Base-by-base conservation (phyloP, 2,329 filamentous ascomycete species). In the Fusarium sp. region DNA sequence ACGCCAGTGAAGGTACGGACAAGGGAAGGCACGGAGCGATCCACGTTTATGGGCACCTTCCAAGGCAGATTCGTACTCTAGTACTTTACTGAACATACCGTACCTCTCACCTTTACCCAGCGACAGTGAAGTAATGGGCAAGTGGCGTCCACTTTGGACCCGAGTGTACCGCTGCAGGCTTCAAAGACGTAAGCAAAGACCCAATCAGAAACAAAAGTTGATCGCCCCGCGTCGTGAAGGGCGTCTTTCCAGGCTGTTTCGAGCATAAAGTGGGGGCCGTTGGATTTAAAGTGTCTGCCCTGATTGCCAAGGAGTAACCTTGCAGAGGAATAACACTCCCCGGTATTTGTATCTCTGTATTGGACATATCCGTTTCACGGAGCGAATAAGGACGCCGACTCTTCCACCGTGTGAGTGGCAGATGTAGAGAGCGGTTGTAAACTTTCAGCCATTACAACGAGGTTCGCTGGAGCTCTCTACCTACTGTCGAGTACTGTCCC, bases 1-100 rank as follows among this genome's bases (percentile, higher is more conserved):
- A 72, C 69, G 65, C 63, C 69, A 70, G 46, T 53, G 46, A 66
- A 52, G 56, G 60, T 52, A 54, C 50, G 40, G 62, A 62, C 62
- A 56, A 54, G 60, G 64, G 59, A 57, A 64, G 25, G 68, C 52
- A 66, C 68, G 52, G 47, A 66, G 34, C 25, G 66, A 70, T 67
- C 66, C 34, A 49, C 67, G 66, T 49, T 56, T 44, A 27, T 44
- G 32, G 59, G 55, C 40, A 52, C 58, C 51, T 71, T 71, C 54
- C 63, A 71, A 71, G 68, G 68, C 63, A 68, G 30, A 53, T 54
- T 49, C 44, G 44, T 40, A 38, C 50, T 38, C 34, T 38, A 38
- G 50, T 42, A 53, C 11, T 15, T 22, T 38, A 52, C 32, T 30
- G 24, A 27, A 15, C 22, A 25, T 12, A 14, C 22, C 34, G 18